phyloP scores from a whole-genome alignment of 2,329 filamentous ascomycete species.

The Nectriaceae sp. region DNA sequence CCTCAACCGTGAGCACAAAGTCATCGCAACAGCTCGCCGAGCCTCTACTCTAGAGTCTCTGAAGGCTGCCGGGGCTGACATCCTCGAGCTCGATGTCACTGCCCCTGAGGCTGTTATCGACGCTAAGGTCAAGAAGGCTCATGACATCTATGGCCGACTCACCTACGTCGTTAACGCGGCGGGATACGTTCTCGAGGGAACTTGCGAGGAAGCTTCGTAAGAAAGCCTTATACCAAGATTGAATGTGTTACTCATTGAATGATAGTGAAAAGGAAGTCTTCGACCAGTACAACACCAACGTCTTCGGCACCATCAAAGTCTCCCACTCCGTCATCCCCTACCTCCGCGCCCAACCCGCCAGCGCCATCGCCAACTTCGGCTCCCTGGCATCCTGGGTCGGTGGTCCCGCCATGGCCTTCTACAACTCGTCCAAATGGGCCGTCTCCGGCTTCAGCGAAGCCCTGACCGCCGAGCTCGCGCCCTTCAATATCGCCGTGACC shows the following conservation, averaged over 20 bases:
- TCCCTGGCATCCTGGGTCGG: constrained; percentile 42
- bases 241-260: neutral
- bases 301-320: constrained; percentile 49
- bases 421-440: constrained; percentile 43
- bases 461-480: constrained; percentile 40
- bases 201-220: constrained; percentile 17
- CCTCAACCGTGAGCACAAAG: constrained; percentile 44
- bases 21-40: constrained; percentile 47
- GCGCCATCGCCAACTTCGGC: constrained; percentile 43
- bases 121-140: constrained; percentile 11
- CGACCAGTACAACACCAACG: constrained; percentile 47
- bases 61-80: constrained; percentile 6
- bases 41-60: constrained; percentile 16
- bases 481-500: constrained; percentile 41
- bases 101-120: constrained; percentile 10
- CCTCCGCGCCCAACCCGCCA: constrained; percentile 35
- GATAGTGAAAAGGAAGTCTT: constrained; percentile 30
- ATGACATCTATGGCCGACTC: constrained; percentile 9
- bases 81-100: constrained; percentile 14
- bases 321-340: constrained; percentile 46
- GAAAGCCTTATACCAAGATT: neutral
- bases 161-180: constrained; percentile 15
- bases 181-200: constrained; percentile 18
- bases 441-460: constrained; percentile 43
- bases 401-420: constrained; percentile 19